Conservation (phyloP, 2,329 filamentous ascomycete genomes). For the Aspergillus sp. region DNA sequence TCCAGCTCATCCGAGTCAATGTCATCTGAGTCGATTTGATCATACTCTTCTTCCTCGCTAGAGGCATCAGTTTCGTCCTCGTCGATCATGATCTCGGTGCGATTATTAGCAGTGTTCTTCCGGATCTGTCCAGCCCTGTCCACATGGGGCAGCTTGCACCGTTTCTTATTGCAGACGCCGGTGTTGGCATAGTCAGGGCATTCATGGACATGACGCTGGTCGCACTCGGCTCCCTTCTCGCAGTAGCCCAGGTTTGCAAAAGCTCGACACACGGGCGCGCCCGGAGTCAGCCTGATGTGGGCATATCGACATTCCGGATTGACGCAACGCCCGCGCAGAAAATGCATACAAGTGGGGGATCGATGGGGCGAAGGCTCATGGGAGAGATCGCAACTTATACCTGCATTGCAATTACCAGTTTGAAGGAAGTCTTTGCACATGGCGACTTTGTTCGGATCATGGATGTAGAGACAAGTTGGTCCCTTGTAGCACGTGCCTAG, state of each 20-base stretch:
- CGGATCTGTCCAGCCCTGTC: conserved; percentile 80
- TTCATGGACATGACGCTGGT: conserved; percentile 84
- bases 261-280: conserved; percentile 75
- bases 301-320: conserved; percentile 84
- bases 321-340: conserved; percentile 83
- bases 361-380: conserved; percentile 82
- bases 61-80: conserved; percentile 68
- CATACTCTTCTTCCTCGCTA: conserved; percentile 71
- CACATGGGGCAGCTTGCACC: conserved; percentile 83
- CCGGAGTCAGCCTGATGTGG: conserved; percentile 75
- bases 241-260: conserved; percentile 91
- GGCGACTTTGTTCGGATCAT: conserved; percentile 83
- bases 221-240: conserved; percentile 73
- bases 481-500: conserved; percentile 84
- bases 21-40: conserved; percentile 68
- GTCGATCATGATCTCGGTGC: conserved; percentile 29
- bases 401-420: conserved; percentile 73
- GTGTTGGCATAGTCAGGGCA: conserved; percentile 95
- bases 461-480: conserved; percentile 73
- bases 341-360: conserved; percentile 85
- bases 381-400: conserved; percentile 82
- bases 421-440: conserved; percentile 86
- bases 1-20: conserved; percentile 63
- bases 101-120: conserved; percentile 50
- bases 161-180: conserved; percentile 75